phyloP scores from a whole-genome alignment of 345 rosid genomes.

The Excoecaria agallocha region DNA sequence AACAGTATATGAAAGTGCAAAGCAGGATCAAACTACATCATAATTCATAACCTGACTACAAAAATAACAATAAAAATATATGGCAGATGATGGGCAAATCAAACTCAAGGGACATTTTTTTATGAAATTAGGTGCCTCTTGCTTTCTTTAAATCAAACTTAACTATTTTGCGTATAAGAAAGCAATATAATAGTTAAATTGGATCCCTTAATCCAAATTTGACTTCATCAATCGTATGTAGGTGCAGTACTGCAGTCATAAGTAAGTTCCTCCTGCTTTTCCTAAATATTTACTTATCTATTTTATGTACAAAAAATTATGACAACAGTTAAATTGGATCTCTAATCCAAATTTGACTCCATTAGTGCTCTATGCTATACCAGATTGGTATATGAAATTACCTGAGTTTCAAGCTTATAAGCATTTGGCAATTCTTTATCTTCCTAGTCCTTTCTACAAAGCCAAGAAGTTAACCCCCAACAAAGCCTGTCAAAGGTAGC shows the following conservation, averaged over 20 bases:
- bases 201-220: conserved; percentile 6
- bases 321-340: not conserved
- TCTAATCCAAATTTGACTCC: conserved; percentile 1
- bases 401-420: conserved; percentile 83
- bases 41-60: not conserved
- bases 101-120: not conserved
- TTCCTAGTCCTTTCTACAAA: conserved; percentile 68
- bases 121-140: not conserved
- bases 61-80: not conserved
- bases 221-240: not conserved
- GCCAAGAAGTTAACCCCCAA: conserved; percentile 92
- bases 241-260: no score
- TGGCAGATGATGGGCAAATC: no score
- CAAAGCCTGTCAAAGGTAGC: conserved; percentile 97
- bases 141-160: not conserved
- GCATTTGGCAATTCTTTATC: conserved; percentile 74
- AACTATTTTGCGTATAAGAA: not conserved
- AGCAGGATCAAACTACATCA: not conserved
- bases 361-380: conserved; percentile 3
- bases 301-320: not conserved
- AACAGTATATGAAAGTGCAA: not conserved
- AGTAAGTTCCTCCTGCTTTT: not conserved
- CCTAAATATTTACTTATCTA: not conserved
- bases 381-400: conserved; percentile 17
- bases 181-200: not conserved